phyloP scores from a whole-genome alignment of 176 grass and related monocot genomes.

The Ensete ventricosum region DNA sequence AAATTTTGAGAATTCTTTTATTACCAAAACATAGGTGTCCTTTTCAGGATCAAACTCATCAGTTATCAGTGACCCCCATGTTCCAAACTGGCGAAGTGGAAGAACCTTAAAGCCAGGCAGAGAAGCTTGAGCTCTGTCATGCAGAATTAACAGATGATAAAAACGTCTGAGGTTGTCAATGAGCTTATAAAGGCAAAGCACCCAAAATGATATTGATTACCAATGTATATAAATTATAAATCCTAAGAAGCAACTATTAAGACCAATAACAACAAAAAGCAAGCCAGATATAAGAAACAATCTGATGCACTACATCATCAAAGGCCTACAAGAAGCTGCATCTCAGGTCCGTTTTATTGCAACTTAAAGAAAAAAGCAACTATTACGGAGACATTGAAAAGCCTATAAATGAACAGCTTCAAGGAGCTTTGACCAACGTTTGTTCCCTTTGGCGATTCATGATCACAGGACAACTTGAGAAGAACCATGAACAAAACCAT shows the following conservation, averaged over 20 bases:
- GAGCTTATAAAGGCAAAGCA: background rate
- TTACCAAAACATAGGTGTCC: conserved; percentile 93
- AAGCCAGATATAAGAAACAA: background rate
- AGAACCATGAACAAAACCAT: background rate
- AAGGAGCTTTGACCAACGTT: background rate
- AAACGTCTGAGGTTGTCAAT: background rate
- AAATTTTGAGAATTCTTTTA: conserved; percentile 1
- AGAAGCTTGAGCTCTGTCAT: conserved; percentile 67
- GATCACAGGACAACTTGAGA: background rate
- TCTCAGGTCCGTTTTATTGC: background rate
- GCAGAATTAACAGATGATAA: conserved; percentile 23
- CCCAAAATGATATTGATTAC: no score
- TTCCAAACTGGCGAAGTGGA: conserved; percentile 80
- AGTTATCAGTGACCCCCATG: conserved; percentile 87
- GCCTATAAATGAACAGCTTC: no score
- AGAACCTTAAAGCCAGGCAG: conserved; percentile 81
- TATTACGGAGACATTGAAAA: background rate
- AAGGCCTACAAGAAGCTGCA: background rate
- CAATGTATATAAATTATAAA: no score
- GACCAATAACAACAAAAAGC: background rate
- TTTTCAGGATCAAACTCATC: conserved; percentile 91
- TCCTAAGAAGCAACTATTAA: no score
- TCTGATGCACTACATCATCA: background rate
- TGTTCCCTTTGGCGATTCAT: no score
- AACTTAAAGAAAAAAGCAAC: background rate